A percentile compares a stretch with the other conserved stretches of the same genome.
Evolutionary conservation across 371 early-diverging fungal species (phyloP).

Genomic region (Globomyces sp.): DNA sequence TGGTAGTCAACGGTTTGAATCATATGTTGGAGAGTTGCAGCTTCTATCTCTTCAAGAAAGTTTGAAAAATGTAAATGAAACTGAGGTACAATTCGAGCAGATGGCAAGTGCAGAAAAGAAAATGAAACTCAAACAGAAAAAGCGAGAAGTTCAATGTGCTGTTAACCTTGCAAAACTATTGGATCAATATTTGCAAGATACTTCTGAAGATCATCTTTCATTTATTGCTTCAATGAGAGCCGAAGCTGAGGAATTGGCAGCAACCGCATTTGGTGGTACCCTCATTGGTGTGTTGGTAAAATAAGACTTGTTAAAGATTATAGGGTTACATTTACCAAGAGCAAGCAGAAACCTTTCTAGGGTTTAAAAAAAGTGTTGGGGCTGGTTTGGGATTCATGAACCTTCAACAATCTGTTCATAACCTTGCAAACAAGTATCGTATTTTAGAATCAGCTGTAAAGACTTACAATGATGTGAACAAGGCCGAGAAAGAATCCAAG

Average conservation of each 20-base stretch:
- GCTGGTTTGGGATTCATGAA: conserved; percentile 28
- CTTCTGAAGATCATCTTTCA: conserved; percentile 17
- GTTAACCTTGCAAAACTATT: conserved; percentile 25
- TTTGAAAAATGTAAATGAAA: background rate
- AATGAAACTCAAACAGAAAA: conserved; percentile 22
- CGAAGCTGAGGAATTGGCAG: conserved; percentile 25
- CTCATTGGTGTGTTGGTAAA: conserved; percentile 30
- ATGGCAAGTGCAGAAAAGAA: conserved; percentile 18
- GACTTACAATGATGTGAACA: conserved; percentile 23
- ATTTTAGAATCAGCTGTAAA: conserved; percentile 24
- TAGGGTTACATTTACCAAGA: conserved; percentile 29
- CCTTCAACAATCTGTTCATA: conserved; percentile 20
- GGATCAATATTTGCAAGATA: conserved; percentile 25
- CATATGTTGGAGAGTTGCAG: conserved; percentile 26
- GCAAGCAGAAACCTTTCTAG: conserved; percentile 23
- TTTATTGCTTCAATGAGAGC: conserved; percentile 19
- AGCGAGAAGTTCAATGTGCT: conserved; percentile 29
- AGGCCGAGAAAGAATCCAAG: conserved; percentile 23
- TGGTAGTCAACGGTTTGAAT: conserved; percentile 26
- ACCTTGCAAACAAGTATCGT: conserved; percentile 19
- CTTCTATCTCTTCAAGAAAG: conserved; percentile 23
- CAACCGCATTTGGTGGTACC: conserved; percentile 26
- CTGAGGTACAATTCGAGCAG: conserved; percentile 15
- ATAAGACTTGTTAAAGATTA: background rate
- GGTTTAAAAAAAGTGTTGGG: conserved; percentile 24